phyloP scores from a whole-genome alignment of 2,329 filamentous ascomycete genomes.

The Aspergillus quadricinctus region DNA sequence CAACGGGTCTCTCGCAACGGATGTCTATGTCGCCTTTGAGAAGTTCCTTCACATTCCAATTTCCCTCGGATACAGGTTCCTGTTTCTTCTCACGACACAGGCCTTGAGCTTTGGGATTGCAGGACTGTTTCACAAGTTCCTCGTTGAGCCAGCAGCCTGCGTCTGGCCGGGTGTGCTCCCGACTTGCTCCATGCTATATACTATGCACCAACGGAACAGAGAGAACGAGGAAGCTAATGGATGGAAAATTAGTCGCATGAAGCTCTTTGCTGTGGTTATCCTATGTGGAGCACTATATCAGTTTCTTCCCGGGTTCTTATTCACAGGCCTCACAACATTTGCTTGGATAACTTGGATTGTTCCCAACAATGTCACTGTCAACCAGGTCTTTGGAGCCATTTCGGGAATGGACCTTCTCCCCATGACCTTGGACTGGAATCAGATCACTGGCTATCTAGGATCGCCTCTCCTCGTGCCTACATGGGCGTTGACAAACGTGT shows the following conservation, averaged over 20 bases:
- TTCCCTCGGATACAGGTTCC: constrained; percentile 20
- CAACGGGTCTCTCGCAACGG: constrained; percentile 9
- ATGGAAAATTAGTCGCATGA: constrained; percentile 36
- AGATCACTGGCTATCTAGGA: constrained; percentile 49
- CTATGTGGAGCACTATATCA: constrained; percentile 29
- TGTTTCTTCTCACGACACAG: constrained; percentile 54
- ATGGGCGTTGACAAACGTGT: constrained; percentile 65
- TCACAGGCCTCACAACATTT: constrained; percentile 27
- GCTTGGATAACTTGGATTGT: constrained; percentile 28
- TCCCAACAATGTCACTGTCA: constrained; percentile 22
- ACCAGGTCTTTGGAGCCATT: constrained; percentile 27
- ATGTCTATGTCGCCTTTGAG: constrained; percentile 17
- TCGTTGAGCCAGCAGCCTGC: constrained; percentile 54
- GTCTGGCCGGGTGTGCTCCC: constrained; percentile 52
- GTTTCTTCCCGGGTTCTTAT: constrained; percentile 25
- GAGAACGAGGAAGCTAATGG: constrained; percentile 31
- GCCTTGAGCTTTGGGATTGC: constrained; percentile 65
- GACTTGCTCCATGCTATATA: constrained; percentile 28
- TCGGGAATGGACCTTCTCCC: constrained; percentile 28
- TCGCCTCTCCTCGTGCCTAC: constrained; percentile 64
- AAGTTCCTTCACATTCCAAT: constrained; percentile 12
- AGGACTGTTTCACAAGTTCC: constrained; percentile 58
- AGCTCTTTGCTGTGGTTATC: constrained; percentile 23
- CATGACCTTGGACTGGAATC: constrained; percentile 42
- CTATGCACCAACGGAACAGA: constrained; percentile 35